These are phyloP conservation scores for Quercus berberidifolia DNA, from an alignment of 306 rosid species.

Conservation along the genomic window DNA sequence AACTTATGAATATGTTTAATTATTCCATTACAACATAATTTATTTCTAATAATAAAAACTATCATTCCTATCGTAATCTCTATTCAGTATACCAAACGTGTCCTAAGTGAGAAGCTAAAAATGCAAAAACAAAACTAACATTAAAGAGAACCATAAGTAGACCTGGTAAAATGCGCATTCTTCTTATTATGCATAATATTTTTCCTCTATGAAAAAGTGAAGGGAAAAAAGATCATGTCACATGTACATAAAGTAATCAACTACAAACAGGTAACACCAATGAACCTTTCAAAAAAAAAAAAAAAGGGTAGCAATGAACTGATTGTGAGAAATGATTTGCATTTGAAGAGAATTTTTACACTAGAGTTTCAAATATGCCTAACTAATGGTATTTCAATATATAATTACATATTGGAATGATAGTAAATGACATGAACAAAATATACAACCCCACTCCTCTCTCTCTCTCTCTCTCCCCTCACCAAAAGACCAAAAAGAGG, in stretches of 20 bases:
- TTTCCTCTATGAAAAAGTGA: no score
- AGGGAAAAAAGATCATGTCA: neutral
- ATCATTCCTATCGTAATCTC: no score
- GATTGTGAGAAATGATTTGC: neutral
- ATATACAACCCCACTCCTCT: neutral
- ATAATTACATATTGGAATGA: neutral
- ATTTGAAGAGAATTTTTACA: neutral
- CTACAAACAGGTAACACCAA: neutral
- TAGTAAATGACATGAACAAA: neutral
- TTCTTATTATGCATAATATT: no score
- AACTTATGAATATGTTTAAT: no score
- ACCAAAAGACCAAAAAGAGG: neutral
- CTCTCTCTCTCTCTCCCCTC: neutral
- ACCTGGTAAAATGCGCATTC: no score
- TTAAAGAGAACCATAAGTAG: no score
- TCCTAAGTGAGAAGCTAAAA: no score
- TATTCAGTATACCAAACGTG: no score
- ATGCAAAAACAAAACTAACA: no score
- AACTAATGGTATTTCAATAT: constrained; percentile 5
- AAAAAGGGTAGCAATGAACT: neutral
- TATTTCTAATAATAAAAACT: no score
- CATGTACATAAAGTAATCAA: neutral
- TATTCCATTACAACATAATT: no score
- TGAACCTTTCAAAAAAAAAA: no score
- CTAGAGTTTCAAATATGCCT: neutral